Evolutionary conservation across 108 stramenopile genomes (phyloP).

Genomic region (Bacterosira constricta): DNA sequence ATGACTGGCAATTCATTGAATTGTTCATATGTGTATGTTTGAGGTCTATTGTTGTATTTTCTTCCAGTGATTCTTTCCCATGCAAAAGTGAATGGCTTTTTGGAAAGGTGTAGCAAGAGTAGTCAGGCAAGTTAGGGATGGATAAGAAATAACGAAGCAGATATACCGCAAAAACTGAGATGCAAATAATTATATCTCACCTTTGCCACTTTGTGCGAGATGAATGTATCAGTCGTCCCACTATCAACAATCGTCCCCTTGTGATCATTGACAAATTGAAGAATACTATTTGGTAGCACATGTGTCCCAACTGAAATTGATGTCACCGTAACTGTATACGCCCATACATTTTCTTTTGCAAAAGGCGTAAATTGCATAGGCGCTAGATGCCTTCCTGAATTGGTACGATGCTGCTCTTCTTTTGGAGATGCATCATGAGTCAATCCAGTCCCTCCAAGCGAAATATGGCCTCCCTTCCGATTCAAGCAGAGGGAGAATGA

Average conservation of each 20-base stretch:
- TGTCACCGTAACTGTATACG: conserved; percentile 45
- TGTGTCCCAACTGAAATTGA: conserved; percentile 37
- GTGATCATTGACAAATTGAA: conserved; percentile 63
- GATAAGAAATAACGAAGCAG: neutral
- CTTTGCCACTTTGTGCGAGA: conserved; percentile 61
- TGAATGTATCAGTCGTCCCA: conserved; percentile 97
- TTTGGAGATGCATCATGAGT: conserved; percentile 38
- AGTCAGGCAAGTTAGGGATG: neutral
- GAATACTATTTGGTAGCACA: conserved; percentile 11
- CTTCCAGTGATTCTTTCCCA: conserved; percentile 63
- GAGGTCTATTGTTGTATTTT: conserved; percentile 34
- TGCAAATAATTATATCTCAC: neutral
- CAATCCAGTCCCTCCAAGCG: conserved; percentile 60
- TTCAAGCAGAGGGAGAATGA: conserved; percentile 77
- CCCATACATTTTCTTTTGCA: conserved; percentile 57
- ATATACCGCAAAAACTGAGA: neutral
- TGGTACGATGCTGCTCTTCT: neutral
- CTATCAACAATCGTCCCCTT: conserved; percentile 95
- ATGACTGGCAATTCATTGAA: conserved; percentile 61
- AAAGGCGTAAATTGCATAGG: conserved; percentile 62
- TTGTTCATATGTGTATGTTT: conserved; percentile 56
- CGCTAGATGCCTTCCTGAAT: conserved; percentile 34
- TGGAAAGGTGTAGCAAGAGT: neutral
- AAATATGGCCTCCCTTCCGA: conserved; percentile 54
- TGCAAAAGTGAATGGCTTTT: conserved; percentile 59